Evolutionary conservation across 2,329 filamentous ascomycete species (phyloP).

Genomic region (Diaporthe sp.): DNA sequence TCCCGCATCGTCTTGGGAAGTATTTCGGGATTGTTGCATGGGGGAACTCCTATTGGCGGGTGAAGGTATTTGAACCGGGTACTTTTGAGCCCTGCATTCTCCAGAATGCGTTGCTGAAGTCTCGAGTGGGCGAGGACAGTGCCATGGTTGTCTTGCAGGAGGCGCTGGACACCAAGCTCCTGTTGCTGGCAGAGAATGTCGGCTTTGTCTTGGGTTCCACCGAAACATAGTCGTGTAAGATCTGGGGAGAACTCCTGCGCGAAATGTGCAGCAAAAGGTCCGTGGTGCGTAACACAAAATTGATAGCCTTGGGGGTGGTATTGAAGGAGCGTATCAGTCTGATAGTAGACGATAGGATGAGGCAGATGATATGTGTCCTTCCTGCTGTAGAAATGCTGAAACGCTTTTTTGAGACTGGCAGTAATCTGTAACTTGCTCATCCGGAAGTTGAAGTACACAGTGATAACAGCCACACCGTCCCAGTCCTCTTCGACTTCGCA

Average conservation of each 20-base stretch:
- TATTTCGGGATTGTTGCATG: background rate
- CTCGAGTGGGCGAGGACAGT: background rate
- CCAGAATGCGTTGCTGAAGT: slow-evolving; percentile 11
- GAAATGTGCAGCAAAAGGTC: slow-evolving; percentile 8
- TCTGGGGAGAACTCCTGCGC: slow-evolving; percentile 5
- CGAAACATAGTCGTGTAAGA: slow-evolving; percentile 4
- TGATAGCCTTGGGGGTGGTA: slow-evolving; percentile 19
- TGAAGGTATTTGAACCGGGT: background rate
- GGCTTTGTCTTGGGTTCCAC: slow-evolving; percentile 3
- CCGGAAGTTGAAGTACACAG: slow-evolving; percentile 1
- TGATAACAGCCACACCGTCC: background rate
- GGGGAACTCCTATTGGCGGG: background rate
- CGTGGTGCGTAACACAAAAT: slow-evolving; percentile 14
- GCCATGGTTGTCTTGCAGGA: background rate
- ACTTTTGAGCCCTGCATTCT: background rate
- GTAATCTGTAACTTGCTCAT: background rate
- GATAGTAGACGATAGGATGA: slow-evolving; percentile 9
- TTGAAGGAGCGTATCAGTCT: slow-evolving; percentile 12
- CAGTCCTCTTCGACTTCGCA: slow-evolving; percentile 12
- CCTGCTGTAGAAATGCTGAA: background rate
- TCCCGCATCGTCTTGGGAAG: background rate
- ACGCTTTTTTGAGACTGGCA: background rate
- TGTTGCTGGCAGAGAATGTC: background rate
- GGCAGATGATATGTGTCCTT: background rate
- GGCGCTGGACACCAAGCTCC: slow-evolving; percentile 3